Conservation (phyloP, 495 filamentous ascomycete genomes). For the Glutinoglossum americanum region DNA sequence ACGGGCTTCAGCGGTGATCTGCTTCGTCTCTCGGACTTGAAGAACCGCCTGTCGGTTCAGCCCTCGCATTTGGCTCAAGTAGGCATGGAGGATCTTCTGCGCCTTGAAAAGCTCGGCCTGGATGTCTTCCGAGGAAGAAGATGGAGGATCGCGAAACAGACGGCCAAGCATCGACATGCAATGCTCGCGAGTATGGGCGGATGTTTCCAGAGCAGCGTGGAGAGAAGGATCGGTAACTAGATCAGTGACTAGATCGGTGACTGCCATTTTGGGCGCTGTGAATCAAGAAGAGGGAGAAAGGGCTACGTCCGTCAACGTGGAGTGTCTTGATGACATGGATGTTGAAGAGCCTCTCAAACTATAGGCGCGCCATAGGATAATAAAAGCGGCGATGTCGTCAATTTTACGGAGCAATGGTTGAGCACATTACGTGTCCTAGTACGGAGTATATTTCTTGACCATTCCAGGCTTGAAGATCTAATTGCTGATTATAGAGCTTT, state of each 20-base stretch:
- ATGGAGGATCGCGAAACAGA: conserved; percentile 15
- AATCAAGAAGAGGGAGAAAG: neutral
- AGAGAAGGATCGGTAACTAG: conserved; percentile 51
- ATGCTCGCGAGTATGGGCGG: conserved; percentile 45
- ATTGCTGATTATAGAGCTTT: no score
- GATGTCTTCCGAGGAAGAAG: conserved; percentile 22
- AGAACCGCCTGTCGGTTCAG: conserved; percentile 65
- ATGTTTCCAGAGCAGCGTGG: conserved; percentile 45
- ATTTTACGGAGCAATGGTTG: no score
- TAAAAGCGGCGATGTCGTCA: no score
- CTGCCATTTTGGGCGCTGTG: neutral
- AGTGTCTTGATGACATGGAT: no score
- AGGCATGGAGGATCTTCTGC: conserved; percentile 58
- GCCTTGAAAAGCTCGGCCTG: conserved; percentile 46
- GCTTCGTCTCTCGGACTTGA: conserved; percentile 67
- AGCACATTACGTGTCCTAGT: no score
- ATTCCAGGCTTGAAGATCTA: no score
- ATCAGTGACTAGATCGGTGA: conserved; percentile 10
- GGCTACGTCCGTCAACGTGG: no score
- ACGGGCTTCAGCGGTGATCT: conserved; percentile 61
- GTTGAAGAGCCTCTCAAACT: no score
- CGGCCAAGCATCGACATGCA: conserved; percentile 43
- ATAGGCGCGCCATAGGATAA: no score
- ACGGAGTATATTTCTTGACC: no score
- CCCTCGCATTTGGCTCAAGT: conserved; percentile 61